Conservation (phyloP, 2,329 filamentous ascomycete species). For the Trichoderma endophyticum region DNA sequence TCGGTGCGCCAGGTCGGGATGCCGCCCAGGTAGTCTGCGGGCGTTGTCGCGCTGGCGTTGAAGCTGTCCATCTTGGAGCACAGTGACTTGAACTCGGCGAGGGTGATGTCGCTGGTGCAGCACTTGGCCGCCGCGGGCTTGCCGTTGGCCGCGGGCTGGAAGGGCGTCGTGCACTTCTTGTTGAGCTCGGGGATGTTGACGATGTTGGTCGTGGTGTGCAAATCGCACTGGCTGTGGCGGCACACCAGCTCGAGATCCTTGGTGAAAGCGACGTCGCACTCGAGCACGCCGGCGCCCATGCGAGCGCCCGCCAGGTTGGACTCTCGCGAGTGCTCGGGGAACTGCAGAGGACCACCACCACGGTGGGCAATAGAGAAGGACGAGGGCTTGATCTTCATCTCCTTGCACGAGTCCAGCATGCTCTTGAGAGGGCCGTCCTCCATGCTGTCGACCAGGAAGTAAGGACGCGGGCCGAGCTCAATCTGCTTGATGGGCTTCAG, state of each 20-base stretch:
- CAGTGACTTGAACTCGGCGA: slow-evolving; percentile 63
- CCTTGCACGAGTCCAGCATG: slow-evolving; percentile 56
- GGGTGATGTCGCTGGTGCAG: slow-evolving; percentile 69
- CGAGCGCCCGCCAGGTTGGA: slow-evolving; percentile 60
- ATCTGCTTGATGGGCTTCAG: slow-evolving; percentile 44
- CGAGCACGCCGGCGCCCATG: slow-evolving; percentile 64
- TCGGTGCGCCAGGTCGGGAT: slow-evolving; percentile 63
- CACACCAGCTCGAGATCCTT: slow-evolving; percentile 64
- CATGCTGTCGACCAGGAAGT: slow-evolving; percentile 63
- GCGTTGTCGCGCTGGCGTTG: slow-evolving; percentile 56
- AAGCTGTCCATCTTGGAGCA: slow-evolving; percentile 69
- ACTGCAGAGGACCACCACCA: slow-evolving; percentile 58
- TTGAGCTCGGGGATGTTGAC: slow-evolving; percentile 58
- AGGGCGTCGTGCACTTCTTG: slow-evolving; percentile 61
- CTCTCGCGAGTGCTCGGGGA: slow-evolving; percentile 62
- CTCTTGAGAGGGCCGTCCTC: slow-evolving; percentile 57
- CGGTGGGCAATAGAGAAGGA: slow-evolving; percentile 61
- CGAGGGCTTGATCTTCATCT: slow-evolving; percentile 49
- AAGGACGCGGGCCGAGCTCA: slow-evolving; percentile 61
- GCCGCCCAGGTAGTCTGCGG: slow-evolving; percentile 55
- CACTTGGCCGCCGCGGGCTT: slow-evolving; percentile 58
- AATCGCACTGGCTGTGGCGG: slow-evolving; percentile 64
- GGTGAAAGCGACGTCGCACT: slow-evolving; percentile 68
- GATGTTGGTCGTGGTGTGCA: slow-evolving; percentile 68
- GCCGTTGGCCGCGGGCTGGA: slow-evolving; percentile 49